Evolutionary conservation across 2,329 filamentous ascomycete species (phyloP).

Genomic region (Cordyceps militaris): DNA sequence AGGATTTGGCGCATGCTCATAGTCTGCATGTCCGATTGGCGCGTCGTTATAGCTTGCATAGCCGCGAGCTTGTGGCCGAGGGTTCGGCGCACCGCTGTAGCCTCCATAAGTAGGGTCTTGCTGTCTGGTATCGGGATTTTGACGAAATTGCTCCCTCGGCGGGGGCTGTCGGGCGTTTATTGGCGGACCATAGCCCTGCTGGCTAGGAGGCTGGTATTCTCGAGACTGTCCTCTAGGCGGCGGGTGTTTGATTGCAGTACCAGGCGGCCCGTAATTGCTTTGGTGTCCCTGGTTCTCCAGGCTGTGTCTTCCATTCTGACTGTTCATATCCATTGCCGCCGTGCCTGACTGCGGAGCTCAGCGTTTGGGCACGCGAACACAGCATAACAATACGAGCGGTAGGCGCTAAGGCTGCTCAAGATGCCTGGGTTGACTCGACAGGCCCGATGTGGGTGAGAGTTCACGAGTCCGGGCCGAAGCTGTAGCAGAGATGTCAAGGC

Average conservation of each 20-base stretch:
- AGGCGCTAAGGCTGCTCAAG: constrained; percentile 5
- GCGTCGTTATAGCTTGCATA: neutral
- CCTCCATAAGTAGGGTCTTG: constrained; percentile 20
- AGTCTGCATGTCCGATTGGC: constrained; percentile 19
- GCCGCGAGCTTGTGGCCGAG: neutral
- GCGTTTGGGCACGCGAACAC: constrained; percentile 20
- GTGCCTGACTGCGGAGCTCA: constrained; percentile 21
- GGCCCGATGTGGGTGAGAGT: neutral
- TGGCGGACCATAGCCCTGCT: constrained; percentile 21
- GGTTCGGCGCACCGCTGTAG: neutral
- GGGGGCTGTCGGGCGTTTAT: constrained; percentile 20
- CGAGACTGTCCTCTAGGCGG: constrained; percentile 22
- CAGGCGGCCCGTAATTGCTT: constrained; percentile 22
- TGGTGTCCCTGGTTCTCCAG: constrained; percentile 22
- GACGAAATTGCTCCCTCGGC: constrained; percentile 21
- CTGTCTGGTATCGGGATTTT: constrained; percentile 12
- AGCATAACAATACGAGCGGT: constrained; percentile 13
- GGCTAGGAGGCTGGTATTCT: constrained; percentile 10
- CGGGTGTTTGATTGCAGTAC: constrained; percentile 20
- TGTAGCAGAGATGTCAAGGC: neutral
- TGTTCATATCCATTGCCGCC: constrained; percentile 29
- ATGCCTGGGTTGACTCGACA: neutral
- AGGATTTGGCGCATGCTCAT: constrained; percentile 13
- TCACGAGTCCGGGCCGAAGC: neutral
- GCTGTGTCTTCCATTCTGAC: constrained; percentile 21